Evolutionary conservation across 2,329 filamentous ascomycete genomes (phyloP), one percentile per base, ranked within the genome.

Genomic region (Bipolaris gigantea): DNA sequence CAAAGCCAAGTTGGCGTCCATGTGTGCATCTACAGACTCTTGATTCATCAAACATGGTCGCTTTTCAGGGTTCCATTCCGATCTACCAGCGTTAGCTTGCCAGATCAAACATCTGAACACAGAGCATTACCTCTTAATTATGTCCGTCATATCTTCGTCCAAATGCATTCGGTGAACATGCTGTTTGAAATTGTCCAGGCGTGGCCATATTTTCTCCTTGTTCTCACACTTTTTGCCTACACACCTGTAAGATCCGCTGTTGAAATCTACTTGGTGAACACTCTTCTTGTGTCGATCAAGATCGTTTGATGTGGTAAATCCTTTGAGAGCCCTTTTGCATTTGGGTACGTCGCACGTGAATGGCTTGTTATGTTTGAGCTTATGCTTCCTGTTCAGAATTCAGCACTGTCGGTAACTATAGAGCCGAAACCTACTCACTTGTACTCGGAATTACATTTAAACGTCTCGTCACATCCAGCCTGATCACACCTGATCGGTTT

Each of bases 171-270:
- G 83, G 45, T 77, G 79, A 41, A 96, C 80, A 69, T 97, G 92
- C 33, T 88, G 85, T 56, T 87, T 87, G 72, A 96, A 96, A 67
- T 97, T 97, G 73, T 97, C 92, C 46, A 87, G 79, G 19, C 92
- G 84, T 0, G 89, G 88, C 90, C 90, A 96, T 33, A 81, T 76
- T 70, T 95, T 96, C 1, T 77, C 77, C 57, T 79, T 86, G 21
- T 78, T 82, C 21, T 76, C 78, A 64, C 88, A 91, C 19, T 76
- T 65, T 6, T 74, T 73, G 5, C 83, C 76, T 46, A 79, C 80
- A 68, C 89, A 94, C 51, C 79, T 81, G 60, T 82, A 90, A 0
- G 75, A 76, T 33, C 60, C 63, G 5, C 50, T 75, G 23, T 65
- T 70, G 54, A 73, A 76, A 35, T 64, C 75, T 47, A 80, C 76